Evolutionary conservation across 331 rosid species (phyloP).

Genomic region (Saraca asoca): DNA sequence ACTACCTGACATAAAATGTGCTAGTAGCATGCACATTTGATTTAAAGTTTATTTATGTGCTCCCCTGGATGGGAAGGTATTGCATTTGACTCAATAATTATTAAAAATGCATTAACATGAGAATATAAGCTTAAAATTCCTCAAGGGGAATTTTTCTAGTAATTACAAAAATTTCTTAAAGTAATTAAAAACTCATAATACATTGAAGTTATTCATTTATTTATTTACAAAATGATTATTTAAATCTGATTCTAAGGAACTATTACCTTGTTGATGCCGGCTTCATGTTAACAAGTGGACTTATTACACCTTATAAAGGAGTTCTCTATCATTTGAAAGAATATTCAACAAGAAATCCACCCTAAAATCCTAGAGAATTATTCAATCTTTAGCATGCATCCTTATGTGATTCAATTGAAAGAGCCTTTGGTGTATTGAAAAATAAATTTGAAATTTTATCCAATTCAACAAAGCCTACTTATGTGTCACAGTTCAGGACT

Average conservation of each 20-base stretch:
- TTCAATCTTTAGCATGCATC: too few species aligned
- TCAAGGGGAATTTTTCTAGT: neutral
- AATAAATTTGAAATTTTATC: too few species aligned
- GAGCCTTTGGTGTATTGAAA: neutral
- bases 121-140: neutral
- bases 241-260: too few species aligned
- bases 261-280: neutral
- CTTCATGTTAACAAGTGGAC: neutral
- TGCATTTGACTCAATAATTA: neutral
- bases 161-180: neutral
- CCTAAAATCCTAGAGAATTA: too few species aligned
- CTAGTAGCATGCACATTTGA: neutral
- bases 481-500: too few species aligned
- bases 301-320: neutral
- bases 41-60: neutral
- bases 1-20: conserved; percentile 3
- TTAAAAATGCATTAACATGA: neutral
- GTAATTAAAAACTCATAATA: too few species aligned
- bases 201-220: neutral
- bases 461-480: too few species aligned
- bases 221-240: too few species aligned
- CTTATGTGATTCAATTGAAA: neutral
- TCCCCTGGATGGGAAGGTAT: neutral
- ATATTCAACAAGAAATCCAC: too few species aligned
- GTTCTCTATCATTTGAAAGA: neutral